Evolutionary conservation across 2,329 filamentous ascomycete genomes (phyloP).

Genomic region (Colletotrichum sp.): DNA sequence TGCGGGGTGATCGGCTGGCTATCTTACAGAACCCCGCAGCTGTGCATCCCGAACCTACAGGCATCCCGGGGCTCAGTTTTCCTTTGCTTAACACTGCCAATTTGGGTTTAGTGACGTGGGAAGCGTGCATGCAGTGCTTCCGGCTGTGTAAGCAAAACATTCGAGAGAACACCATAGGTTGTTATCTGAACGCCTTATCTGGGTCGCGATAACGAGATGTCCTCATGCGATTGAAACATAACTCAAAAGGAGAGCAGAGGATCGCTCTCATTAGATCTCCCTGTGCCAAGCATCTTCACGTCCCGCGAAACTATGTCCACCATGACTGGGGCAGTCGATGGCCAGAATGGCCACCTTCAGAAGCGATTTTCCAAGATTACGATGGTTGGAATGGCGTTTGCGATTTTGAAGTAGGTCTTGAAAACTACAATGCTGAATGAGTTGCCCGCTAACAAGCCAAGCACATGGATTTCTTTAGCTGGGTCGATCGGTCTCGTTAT

Average conservation of each 20-base stretch:
- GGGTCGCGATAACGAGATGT: not conserved
- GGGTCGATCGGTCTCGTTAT: conserved; percentile 46
- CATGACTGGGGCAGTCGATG: not conserved
- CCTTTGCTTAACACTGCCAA: conserved; percentile 3
- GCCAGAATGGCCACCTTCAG: conserved; percentile 33
- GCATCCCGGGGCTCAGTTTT: not conserved
- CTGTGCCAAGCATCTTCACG: not conserved
- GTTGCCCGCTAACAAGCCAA: conserved; percentile 5
- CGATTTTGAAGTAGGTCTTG: conserved; percentile 43
- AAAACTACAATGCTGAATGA: too few relatives aligned
- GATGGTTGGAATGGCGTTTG: conserved; percentile 48
- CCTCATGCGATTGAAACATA: not conserved
- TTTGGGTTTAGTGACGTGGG: not conserved
- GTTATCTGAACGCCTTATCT: not conserved
- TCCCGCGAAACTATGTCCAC: not conserved
- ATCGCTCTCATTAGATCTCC: not conserved
- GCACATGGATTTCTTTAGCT: conserved; percentile 44
- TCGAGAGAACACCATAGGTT: not conserved
- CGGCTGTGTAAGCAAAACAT: not conserved
- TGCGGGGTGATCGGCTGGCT: not conserved
- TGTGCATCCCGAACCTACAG: not conserved
- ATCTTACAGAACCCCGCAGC: not conserved
- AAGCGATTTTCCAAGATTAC: conserved; percentile 42
- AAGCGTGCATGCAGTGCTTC: not conserved
- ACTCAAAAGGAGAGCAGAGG: not conserved